A percentile compares a stretch with the other conserved stretches of the same genome.
Evolutionary conservation across 2,329 filamentous ascomycete genomes (phyloP).

Genomic region (Monosporascus sp.): DNA sequence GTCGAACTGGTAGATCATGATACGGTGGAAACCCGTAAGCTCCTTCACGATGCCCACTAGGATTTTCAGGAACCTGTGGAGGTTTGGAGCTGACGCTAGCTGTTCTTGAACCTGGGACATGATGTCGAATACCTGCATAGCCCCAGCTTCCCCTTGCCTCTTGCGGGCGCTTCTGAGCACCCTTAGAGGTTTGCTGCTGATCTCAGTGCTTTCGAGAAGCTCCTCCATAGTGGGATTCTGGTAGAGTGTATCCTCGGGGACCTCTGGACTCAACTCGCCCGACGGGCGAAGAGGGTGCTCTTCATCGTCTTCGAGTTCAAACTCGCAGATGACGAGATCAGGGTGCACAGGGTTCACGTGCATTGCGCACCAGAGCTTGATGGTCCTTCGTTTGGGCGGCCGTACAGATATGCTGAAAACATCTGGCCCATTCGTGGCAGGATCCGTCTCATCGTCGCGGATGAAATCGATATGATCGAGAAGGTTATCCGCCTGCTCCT

Average conservation of each 20-base stretch:
- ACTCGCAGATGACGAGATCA: conserved; percentile 77
- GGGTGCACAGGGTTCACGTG: conserved; percentile 66
- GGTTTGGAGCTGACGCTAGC: conserved; percentile 62
- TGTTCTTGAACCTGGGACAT: conserved; percentile 91
- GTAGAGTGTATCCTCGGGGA: conserved; percentile 68
- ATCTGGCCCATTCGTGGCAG: conserved; percentile 71
- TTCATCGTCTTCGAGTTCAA: conserved; percentile 76
- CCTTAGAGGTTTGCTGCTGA: conserved; percentile 70
- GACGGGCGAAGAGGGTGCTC: conserved; percentile 61
- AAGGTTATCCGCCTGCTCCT: conserved; percentile 79
- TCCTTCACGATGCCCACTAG: conserved; percentile 84
- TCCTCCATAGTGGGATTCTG: conserved; percentile 71
- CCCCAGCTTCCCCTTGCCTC: conserved; percentile 70
- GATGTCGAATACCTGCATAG: conserved; percentile 88
- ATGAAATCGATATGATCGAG: conserved; percentile 87
- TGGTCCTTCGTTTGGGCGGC: conserved; percentile 45
- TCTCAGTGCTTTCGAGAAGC: conserved; percentile 68
- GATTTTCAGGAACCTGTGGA: conserved; percentile 73
- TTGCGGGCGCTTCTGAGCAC: conserved; percentile 71
- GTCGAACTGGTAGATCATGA: conserved; percentile 93
- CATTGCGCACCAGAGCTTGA: conserved; percentile 83
- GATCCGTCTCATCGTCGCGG: conserved; percentile 73
- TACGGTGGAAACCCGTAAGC: conserved; percentile 82
- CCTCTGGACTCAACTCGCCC: conserved; percentile 54
- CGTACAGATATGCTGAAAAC: conserved; percentile 76